These are phyloP conservation scores for Trichoderma polysporum DNA, from an alignment of 2,329 filamentous ascomycete species.

Conservation along the genomic window DNA sequence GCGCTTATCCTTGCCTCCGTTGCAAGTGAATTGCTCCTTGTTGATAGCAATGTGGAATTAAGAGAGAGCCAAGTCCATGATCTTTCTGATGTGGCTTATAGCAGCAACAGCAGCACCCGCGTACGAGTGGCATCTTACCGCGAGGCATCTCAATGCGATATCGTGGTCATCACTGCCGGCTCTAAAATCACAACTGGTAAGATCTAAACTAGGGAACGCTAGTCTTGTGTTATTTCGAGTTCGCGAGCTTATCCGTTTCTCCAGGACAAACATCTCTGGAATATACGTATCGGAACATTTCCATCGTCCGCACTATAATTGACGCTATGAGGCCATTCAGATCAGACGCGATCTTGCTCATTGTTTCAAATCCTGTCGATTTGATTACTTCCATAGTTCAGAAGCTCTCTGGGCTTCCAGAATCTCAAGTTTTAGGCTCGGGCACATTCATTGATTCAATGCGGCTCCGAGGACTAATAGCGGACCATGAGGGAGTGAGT, in stretches of 20 bases:
- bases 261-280: conserved; percentile 12
- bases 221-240: too few species aligned
- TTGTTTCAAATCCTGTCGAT: conserved; percentile 42
- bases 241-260: background rate
- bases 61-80: conserved; percentile 52
- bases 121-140: conserved; percentile 45
- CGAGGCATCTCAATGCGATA: conserved; percentile 54
- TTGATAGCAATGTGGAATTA: conserved; percentile 48
- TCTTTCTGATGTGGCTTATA: conserved; percentile 50
- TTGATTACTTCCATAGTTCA: conserved; percentile 51
- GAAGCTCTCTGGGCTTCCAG: conserved; percentile 47
- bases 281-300: conserved; percentile 43
- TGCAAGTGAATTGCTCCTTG: conserved; percentile 51
- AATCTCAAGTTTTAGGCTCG: conserved; percentile 50
- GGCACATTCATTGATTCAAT: conserved; percentile 55
- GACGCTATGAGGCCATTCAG: conserved; percentile 49
- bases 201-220: background rate
- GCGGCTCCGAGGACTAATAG: conserved; percentile 46
- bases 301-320: conserved; percentile 48
- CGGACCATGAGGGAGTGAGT: conserved; percentile 27
- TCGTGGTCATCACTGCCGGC: conserved; percentile 55
- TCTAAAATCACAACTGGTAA: conserved; percentile 45
- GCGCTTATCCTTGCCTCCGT: conserved; percentile 50
- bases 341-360: conserved; percentile 40
- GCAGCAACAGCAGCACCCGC: conserved; percentile 41